Percentiles rank a stretch among this genome's conserved stretches.
Evolutionary conservation across 768 basidiomycete species (phyloP).

Genomic region (Pulveroboletus ravenelii): DNA sequence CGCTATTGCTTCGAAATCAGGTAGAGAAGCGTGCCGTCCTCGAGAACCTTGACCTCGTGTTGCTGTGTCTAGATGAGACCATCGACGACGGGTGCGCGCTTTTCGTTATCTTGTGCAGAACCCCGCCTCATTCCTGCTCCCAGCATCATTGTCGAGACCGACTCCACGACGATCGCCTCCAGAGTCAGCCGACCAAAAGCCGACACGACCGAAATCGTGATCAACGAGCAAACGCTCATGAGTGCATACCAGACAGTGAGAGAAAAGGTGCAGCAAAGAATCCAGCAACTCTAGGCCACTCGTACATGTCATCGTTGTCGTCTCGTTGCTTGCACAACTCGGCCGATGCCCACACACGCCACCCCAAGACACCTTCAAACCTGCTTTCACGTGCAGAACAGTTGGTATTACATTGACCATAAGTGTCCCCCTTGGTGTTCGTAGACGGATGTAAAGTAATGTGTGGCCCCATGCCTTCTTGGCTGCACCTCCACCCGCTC

Average conservation of each 20-base stretch:
- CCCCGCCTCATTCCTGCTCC: slow-evolving; percentile 8
- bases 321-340: too few relatives aligned
- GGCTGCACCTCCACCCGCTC: neutral
- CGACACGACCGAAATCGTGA: slow-evolving; percentile 93
- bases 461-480: neutral
- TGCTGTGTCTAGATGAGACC: slow-evolving; percentile 93
- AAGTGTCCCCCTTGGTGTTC: neutral
- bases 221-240: slow-evolving; percentile 97
- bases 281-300: slow-evolving; percentile 61
- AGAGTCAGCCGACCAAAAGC: slow-evolving; percentile 89
- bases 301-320: too few relatives aligned
- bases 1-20: slow-evolving; percentile 82
- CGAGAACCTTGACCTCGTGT: slow-evolving; percentile 89
- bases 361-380: too few relatives aligned
- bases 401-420: neutral
- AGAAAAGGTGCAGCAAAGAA: slow-evolving; percentile 79
- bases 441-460: slow-evolving; percentile 7
- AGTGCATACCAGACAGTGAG: slow-evolving; percentile 88
- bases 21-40: slow-evolving; percentile 93
- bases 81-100: slow-evolving; percentile 90
- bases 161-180: slow-evolving; percentile 91
- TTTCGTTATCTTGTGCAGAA: neutral
- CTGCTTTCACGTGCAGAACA: neutral
- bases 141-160: slow-evolving; percentile 96
- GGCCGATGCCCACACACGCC: slow-evolving; percentile 2